These are phyloP conservation scores for Pythium dissimile DNA, from an alignment of 352 stramenopile genomes.

Conservation along the genomic window DNA sequence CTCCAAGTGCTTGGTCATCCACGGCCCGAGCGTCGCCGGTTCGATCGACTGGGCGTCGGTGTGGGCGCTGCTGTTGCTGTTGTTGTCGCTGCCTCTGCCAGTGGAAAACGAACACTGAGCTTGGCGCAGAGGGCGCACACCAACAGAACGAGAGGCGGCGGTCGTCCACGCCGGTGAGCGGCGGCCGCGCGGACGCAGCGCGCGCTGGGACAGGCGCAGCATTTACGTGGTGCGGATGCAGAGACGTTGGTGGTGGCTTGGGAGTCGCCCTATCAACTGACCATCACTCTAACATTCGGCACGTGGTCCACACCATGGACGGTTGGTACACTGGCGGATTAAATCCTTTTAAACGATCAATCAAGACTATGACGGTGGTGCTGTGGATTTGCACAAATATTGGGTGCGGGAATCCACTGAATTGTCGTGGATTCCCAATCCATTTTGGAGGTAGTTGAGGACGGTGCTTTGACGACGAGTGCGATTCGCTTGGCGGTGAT, in stretches of 20 bases:
- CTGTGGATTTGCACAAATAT: too few relatives aligned
- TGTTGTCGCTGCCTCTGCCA: too few relatives aligned
- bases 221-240: not conserved
- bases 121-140: not conserved
- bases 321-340: too few relatives aligned
- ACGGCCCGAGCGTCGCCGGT: constrained; percentile 53
- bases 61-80: not conserved
- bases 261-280: not conserved
- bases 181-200: constrained; percentile 6
- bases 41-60: constrained; percentile 18
- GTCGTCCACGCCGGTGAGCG: not conserved
- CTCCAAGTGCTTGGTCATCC: constrained; percentile 55
- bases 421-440: too few relatives aligned
- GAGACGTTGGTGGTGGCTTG: not conserved
- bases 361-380: not conserved
- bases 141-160: not conserved
- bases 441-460: too few relatives aligned
- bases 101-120: not conserved
- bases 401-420: too few relatives aligned
- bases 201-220: constrained; percentile 9
- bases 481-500: too few relatives aligned
- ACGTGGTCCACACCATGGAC: too few relatives aligned
- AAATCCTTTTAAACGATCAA: too few relatives aligned
- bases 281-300: constrained; percentile 5
- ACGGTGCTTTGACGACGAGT: too few relatives aligned